Evolutionary conservation across 306 rosid genomes (phyloP).

Genomic region (Lithocarpus polystachyus): DNA sequence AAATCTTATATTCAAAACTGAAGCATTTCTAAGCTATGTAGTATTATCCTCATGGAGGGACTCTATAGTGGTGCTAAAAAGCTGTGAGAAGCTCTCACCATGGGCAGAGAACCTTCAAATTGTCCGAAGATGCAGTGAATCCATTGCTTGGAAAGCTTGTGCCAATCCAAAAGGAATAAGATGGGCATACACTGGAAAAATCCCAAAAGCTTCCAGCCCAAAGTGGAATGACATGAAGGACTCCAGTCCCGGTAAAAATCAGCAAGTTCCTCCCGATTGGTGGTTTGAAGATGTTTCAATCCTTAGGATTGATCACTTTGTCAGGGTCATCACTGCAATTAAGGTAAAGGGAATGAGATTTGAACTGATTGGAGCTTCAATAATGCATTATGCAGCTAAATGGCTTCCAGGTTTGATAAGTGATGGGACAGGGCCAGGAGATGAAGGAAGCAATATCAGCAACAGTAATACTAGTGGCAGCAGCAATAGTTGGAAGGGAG

Average conservation of each 20-base stretch:
- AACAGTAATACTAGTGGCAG: conserved; percentile 41
- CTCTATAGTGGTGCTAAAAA: conserved; percentile 86
- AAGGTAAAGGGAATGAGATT: conserved; percentile 93
- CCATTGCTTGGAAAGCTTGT: conserved; percentile 98
- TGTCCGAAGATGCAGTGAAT: conserved; percentile 90
- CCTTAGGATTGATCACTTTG: conserved; percentile 91
- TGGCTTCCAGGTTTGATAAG: conserved; percentile 76
- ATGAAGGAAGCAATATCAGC: conserved; percentile 57
- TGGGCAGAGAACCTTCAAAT: conserved; percentile 98
- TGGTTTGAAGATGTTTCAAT: conserved; percentile 97
- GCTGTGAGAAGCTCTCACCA: conserved; percentile 90
- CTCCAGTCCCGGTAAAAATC: conserved; percentile 77
- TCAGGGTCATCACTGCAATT: conserved; percentile 88
- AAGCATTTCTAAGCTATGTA: conserved; percentile 95
- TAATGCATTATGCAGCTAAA: conserved; percentile 76
- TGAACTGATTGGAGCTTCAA: conserved; percentile 76
- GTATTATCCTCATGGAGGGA: conserved; percentile 97
- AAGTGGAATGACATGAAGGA: conserved; percentile 81
- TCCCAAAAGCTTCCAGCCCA: conserved; percentile 62
- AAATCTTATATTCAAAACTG: conserved; percentile 92
- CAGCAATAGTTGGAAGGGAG: conserved; percentile 63
- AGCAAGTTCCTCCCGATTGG: conserved; percentile 91
- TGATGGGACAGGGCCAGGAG: conserved; percentile 35
- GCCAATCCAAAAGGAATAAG: conserved; percentile 94
- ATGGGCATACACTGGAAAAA: conserved; percentile 88